Conservation (phyloP, 306 rosid genomes). For the Cicer yamashitae region DNA sequence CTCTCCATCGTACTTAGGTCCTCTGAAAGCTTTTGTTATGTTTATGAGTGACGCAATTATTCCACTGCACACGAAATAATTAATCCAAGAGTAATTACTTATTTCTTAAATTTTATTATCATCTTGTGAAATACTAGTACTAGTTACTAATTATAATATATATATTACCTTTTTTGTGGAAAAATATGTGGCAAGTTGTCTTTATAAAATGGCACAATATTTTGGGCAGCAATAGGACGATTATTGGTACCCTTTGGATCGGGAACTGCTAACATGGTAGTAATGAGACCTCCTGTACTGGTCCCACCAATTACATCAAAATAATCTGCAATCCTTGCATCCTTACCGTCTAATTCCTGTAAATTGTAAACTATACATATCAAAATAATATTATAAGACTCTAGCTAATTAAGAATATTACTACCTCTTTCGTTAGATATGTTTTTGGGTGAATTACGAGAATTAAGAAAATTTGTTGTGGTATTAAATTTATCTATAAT, state of each 20-base stretch:
- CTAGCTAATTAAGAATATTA: no score
- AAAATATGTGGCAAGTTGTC: neutral
- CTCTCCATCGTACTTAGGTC: constrained; percentile 49
- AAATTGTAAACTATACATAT: neutral
- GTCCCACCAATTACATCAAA: constrained; percentile 54
- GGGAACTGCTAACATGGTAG: neutral
- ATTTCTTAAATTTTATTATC: no score
- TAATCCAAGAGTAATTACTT: neutral
- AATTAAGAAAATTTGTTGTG: no score
- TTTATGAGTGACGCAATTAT: constrained; percentile 19
- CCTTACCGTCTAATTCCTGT: constrained; percentile 37
- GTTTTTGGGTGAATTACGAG: no score
- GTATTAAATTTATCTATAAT: no score
- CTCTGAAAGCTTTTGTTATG: constrained; percentile 22
- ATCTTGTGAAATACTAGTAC: no score
- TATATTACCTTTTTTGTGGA: neutral
- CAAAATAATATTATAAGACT: no score
- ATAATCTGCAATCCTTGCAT: constrained; percentile 50
- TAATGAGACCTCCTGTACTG: constrained; percentile 42
- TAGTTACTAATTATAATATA: no score
- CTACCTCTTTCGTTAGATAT: no score
- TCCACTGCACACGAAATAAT: constrained; percentile 38
- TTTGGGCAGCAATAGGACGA: neutral
- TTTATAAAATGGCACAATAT: neutral
- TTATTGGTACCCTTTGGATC: neutral